Conservation (phyloP, 371 early-diverging fungal genomes). For the Mucor velutinosus region DNA sequence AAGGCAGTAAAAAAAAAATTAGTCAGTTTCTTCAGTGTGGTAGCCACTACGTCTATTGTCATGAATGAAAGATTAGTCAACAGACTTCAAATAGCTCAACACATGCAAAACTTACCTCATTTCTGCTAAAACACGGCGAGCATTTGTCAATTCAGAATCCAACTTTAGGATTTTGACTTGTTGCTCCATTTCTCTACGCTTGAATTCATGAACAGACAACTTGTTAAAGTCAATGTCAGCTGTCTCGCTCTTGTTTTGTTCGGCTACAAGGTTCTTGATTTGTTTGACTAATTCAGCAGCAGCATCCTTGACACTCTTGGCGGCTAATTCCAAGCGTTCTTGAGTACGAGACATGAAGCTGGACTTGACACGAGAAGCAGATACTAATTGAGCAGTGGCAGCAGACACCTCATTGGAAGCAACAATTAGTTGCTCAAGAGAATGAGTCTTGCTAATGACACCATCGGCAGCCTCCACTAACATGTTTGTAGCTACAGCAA, state of each 20-base stretch:
- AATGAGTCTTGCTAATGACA: constrained; percentile 88
- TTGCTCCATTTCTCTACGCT: constrained; percentile 96
- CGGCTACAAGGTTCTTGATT: constrained; percentile 84
- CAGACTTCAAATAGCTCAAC: constrained; percentile 3
- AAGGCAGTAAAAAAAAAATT: constrained; percentile 1
- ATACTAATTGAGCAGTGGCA: constrained; percentile 96
- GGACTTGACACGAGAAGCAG: constrained; percentile 95
- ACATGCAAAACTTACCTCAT: constrained; percentile 79
- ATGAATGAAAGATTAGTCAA: not conserved
- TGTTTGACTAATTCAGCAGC: constrained; percentile 91
- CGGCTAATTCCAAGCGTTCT: constrained; percentile 88
- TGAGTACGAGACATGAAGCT: constrained; percentile 90
- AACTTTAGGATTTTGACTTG: constrained; percentile 95
- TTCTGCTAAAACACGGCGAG: constrained; percentile 87
- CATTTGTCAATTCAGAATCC: constrained; percentile 88
- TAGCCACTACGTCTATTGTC: constrained; percentile 49
- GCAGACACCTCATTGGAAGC: constrained; percentile 96
- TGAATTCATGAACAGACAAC: constrained; percentile 89
- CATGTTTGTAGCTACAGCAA: constrained; percentile 88
- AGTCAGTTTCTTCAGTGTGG: constrained; percentile 53
- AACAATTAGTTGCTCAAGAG: constrained; percentile 92
- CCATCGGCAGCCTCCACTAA: constrained; percentile 97
- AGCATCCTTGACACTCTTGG: constrained; percentile 92
- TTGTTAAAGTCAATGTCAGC: constrained; percentile 71
- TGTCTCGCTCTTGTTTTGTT: constrained; percentile 53